These are phyloP conservation scores for Calonectria pseudoreteaudii DNA, from an alignment of 2,329 filamentous ascomycete genomes.

Conservation along the genomic window DNA sequence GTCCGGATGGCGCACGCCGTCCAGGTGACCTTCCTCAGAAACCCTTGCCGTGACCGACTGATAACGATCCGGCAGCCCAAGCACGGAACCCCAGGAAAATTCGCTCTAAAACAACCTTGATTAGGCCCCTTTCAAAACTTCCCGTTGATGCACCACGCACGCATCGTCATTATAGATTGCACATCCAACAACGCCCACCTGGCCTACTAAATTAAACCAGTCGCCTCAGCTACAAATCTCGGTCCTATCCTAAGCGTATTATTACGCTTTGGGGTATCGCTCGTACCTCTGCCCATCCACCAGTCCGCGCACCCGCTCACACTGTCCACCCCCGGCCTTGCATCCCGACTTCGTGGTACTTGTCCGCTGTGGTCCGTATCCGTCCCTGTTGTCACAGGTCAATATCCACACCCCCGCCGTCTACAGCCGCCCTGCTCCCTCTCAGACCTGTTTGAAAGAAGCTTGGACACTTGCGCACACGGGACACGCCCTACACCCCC, in stretches of 20 bases:
- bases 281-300: neutral
- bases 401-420: slow-evolving; percentile 19
- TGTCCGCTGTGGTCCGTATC: slow-evolving; percentile 5
- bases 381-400: slow-evolving; percentile 9
- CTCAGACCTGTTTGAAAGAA: neutral
- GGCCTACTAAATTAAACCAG: neutral
- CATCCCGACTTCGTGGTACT: slow-evolving; percentile 22
- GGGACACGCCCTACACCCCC: slow-evolving; percentile 18
- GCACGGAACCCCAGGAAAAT: slow-evolving; percentile 14
- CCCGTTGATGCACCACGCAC: neutral
- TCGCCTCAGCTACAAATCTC: neutral
- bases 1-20: slow-evolving; percentile 16
- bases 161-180: neutral
- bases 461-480: slow-evolving; percentile 10
- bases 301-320: neutral
- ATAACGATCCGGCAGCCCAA: slow-evolving; percentile 37
- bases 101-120: slow-evolving; percentile 20
- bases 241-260: slow-evolving; percentile 8
- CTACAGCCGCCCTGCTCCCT: neutral
- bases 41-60: slow-evolving; percentile 36
- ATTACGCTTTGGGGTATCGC: slow-evolving; percentile 20
- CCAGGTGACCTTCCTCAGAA: slow-evolving; percentile 17
- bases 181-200: neutral
- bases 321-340: slow-evolving; percentile 6
- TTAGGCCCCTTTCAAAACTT: neutral